These are phyloP conservation scores for Geosiphon pyriformis DNA, from an alignment of 192 early-diverging fungal genomes.

Conservation along the genomic window DNA sequence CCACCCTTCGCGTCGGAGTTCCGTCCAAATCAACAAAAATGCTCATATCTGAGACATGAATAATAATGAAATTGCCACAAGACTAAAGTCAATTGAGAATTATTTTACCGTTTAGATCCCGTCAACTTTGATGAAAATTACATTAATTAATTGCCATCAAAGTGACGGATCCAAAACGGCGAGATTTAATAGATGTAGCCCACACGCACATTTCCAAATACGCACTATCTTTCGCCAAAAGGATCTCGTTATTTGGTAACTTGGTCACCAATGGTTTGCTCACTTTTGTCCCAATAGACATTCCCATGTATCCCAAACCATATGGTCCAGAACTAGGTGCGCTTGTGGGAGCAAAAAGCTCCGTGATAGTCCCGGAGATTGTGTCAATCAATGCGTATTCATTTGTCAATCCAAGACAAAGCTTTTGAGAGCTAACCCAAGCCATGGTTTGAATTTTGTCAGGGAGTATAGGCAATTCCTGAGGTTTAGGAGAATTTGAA, in stretches of 20 bases:
- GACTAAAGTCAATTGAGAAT: neutral
- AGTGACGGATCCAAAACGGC: neutral
- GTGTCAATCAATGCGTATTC: conserved; percentile 62
- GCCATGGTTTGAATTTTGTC: conserved; percentile 71
- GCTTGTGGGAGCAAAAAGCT: conserved; percentile 48
- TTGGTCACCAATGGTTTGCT: conserved; percentile 57
- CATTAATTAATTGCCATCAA: neutral
- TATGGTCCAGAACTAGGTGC: conserved; percentile 35
- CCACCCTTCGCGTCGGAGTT: conserved; percentile 49
- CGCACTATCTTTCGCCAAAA: conserved; percentile 58
- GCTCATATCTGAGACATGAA: conserved; percentile 41
- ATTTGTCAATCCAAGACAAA: conserved; percentile 58
- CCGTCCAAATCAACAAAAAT: conserved; percentile 54
- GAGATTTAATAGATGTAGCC: neutral
- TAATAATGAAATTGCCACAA: neutral
- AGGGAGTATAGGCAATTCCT: conserved; percentile 65
- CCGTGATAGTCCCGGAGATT: conserved; percentile 45
- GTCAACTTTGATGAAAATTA: neutral
- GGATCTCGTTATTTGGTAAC: conserved; percentile 58
- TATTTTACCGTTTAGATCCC: neutral
- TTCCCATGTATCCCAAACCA: conserved; percentile 30
- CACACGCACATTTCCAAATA: neutral
- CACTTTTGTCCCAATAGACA: conserved; percentile 44
- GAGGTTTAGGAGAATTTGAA: too few species aligned
- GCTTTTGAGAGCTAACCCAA: conserved; percentile 65